A percentile compares a stretch with the other conserved stretches of the same genome.
These are phyloP conservation scores for Diaporthe eres DNA, from an alignment of 2,329 filamentous ascomycete genomes.

Conservation along the genomic window DNA sequence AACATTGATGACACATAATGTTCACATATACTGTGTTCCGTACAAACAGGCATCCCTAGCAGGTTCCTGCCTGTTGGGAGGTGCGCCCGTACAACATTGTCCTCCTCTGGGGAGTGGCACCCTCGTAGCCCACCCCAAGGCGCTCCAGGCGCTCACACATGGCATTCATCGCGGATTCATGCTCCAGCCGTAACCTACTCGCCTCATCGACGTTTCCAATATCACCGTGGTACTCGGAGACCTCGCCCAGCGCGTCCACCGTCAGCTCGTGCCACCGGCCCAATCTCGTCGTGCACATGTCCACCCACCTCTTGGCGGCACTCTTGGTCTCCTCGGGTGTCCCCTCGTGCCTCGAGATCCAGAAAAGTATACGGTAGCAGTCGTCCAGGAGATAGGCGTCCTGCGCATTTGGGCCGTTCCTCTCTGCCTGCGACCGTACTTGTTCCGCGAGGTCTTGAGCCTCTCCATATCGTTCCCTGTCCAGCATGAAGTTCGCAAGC, in stretches of 20 bases:
- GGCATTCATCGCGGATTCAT: not conserved
- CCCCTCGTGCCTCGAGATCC: not conserved
- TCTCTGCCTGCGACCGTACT: not conserved
- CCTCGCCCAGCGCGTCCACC: slow-evolving; percentile 34
- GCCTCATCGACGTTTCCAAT: not conserved
- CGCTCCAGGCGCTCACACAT: slow-evolving; percentile 30
- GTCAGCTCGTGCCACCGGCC: slow-evolving; percentile 32
- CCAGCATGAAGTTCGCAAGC: slow-evolving; percentile 28
- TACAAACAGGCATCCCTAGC: not conserved
- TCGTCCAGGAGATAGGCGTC: slow-evolving; percentile 34
- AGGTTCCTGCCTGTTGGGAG: not conserved
- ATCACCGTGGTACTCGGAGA: not conserved
- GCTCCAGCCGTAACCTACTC: not conserved
- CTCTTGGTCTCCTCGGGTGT: not conserved
- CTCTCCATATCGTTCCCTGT: slow-evolving; percentile 6
- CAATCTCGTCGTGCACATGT: slow-evolving; percentile 16
- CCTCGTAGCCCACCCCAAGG: slow-evolving; percentile 10
- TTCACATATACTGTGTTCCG: not conserved
- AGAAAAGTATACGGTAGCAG: slow-evolving; percentile 28
- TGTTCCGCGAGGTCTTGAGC: not conserved
- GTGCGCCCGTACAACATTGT: slow-evolving; percentile 30
- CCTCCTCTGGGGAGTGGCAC: not conserved
- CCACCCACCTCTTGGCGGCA: slow-evolving; percentile 8
- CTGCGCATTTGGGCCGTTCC: not conserved
- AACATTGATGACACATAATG: not conserved